Evolutionary conservation across 108 stramenopile species (phyloP), one percentile per base, ranked within the genome.

Genomic region (Epithemia pelagica): DNA sequence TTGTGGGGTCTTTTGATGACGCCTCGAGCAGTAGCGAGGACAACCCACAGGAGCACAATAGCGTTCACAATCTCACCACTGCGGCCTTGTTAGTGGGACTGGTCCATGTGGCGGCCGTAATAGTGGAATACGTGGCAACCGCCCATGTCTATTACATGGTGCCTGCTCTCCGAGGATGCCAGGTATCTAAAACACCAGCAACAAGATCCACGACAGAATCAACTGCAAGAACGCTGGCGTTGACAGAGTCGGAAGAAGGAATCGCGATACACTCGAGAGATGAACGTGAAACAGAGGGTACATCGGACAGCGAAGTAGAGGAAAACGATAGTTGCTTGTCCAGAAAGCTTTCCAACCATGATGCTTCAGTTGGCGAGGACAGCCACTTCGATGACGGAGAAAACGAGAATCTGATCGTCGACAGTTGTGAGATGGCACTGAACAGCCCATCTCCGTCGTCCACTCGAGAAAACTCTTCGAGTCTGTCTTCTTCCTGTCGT

Each of bases 61-160:
- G 37, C 37, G 15, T 15, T 5, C 54, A 60, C 31, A 57, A 78
- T 56, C 66, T 81, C 23, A 30, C 30, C 0, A 57, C 60, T 20
- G 85, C 80, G 54, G 70, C 77, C 32, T 30, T 81, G 20, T 54
- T 83, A 30, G 71, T 85, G 25, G 84, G 84, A 2, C 57, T 67
- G 25, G 27, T 85, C 66, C 81, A 79, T 66, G 60, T 72, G 3
- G 19, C 61, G 0, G 74, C 84, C 8, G 64, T 89, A 62, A 26
- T 78, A 30, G 78, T 81, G 18, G 84, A 85, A 65, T 89, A 75
- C 26, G 57, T 70, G 15, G 78, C 84, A 59, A 73, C 73, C 19
- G 30, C 52, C 19, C 28, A 57, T 27, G 71, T 82, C n/a, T 76
- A 82, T 55, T 2, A 32, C 29, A 22, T 68, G 24, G 56, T 82